Evolutionary conservation across 352 stramenopile genomes (phyloP), one percentile per base, ranked within the genome.

Genomic region (Phytophthora multivora): DNA sequence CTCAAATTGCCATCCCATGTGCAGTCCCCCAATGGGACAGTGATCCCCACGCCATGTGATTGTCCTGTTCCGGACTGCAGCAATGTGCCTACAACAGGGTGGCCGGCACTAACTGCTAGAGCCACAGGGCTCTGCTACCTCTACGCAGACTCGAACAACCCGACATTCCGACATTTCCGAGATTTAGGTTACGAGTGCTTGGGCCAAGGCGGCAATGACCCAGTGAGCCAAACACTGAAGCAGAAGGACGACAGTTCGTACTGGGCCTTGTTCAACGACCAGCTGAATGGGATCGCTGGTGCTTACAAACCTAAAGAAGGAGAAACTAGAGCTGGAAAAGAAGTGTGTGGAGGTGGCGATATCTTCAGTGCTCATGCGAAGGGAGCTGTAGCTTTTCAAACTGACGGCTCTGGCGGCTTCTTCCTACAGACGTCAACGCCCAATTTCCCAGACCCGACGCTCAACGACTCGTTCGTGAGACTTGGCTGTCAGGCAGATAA

Each of bases 201-300:
- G n/a, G 85, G 85, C 2, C 85, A 92, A 59, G 80, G 85, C 2
- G 80, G 79, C 1, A 73, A 90, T 55, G 85, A 93, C 40, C 85
- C 85, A 4, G 43, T 91, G 50, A 93, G 83, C 35, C 85, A 83
- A 33, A 91, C 85, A 39, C 67, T 93, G 40, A 77, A 80, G 30
- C 80, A 90, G 52, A 71, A 73, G 16, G 45, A 68, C 30, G 45
- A 12, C 23, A 56, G 10, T 46, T 55, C 57, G 5, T 90, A 90
- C 54, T 93, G 85, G 85, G 83, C 79, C 3, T n/a, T 84, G 12
- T 91, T 90, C 42, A 93, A 91, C 41, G 85, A 93, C 60, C 85
- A 93, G 51, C 58, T 90, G 30, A 89, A 91, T 38, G 82, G 79
- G 15, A 86, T 91, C 41, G 81, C 84, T 5, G 63, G 52, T 13